phyloP scores from a whole-genome alignment of 2,329 filamentous ascomycete species.

The Diaporthe sp. region DNA sequence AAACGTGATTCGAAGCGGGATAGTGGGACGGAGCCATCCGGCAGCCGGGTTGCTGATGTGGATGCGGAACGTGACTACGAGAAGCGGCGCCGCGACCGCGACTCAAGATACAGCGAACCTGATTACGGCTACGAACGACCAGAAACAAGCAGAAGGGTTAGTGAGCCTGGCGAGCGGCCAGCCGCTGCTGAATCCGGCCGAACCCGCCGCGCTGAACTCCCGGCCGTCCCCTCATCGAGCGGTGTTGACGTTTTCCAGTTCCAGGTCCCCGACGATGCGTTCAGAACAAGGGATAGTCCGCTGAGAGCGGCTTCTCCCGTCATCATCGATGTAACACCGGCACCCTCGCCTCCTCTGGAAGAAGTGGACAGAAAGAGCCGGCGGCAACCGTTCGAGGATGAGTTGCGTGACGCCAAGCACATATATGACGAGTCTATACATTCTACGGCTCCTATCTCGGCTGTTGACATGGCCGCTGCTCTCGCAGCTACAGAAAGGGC shows the following conservation, averaged over 20 bases:
- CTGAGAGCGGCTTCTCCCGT: constrained; percentile 27
- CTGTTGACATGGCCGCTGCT: constrained; percentile 58
- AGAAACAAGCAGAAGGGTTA: constrained; percentile 41
- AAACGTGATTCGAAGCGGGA: constrained; percentile 34
- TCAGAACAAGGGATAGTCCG: constrained; percentile 47
- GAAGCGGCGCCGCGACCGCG: constrained; percentile 40
- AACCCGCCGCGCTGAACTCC: constrained; percentile 43
- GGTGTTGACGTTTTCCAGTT: constrained; percentile 69
- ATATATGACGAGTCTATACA: constrained; percentile 58
- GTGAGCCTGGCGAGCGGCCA: constrained; percentile 36
- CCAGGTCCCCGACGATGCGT: constrained; percentile 64
- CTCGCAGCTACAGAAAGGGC: constrained; percentile 52
- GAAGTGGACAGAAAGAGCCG: constrained; percentile 55
- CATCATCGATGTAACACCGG: constrained; percentile 34
- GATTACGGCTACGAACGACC: constrained; percentile 30
- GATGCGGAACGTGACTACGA: constrained; percentile 45
- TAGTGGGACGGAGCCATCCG: constrained; percentile 4
- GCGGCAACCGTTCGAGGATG: constrained; percentile 61
- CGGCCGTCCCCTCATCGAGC: constrained; percentile 40
- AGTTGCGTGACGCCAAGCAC: constrained; percentile 55
- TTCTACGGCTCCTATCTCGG: constrained; percentile 59
- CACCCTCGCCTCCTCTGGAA: constrained; percentile 28
- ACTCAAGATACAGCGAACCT: constrained; percentile 31
- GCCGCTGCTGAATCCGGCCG: constrained; percentile 37
- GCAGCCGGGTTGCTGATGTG: not conserved